These are phyloP conservation scores for Diddensiella caesifluorescens DNA, from an alignment of 805 yeast genomes.

Conservation along the genomic window DNA sequence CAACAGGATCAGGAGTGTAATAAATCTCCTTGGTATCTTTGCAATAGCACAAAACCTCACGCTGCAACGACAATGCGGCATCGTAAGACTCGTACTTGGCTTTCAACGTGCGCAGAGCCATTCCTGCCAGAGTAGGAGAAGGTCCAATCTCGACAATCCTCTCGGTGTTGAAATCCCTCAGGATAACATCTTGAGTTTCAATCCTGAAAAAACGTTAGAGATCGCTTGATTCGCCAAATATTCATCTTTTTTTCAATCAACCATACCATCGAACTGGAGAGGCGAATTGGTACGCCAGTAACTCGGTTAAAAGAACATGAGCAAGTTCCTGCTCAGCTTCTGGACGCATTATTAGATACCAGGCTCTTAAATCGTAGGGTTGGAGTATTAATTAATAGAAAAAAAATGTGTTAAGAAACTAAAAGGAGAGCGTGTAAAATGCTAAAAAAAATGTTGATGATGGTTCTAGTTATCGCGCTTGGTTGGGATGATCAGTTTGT, in stretches of 20 bases:
- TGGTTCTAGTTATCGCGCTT: too few relatives aligned
- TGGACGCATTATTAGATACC: too few relatives aligned
- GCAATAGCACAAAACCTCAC: constrained; percentile 93
- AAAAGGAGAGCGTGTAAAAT: too few relatives aligned
- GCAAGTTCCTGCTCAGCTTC: constrained; percentile 98
- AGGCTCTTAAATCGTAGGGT: too few relatives aligned
- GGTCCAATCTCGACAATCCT: constrained; percentile 98
- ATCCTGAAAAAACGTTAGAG: constrained; percentile 41
- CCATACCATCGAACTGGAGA: constrained; percentile 94
- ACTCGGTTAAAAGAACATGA: constrained; percentile 88
- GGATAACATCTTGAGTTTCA: constrained; percentile 97
- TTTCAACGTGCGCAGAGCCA: constrained; percentile 95
- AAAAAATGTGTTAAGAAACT: too few relatives aligned
- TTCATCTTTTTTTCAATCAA: not conserved
- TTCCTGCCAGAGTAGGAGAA: constrained; percentile 96
- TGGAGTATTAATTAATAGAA: too few relatives aligned
- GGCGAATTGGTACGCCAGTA: constrained; percentile 97
- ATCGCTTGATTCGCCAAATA: not conserved
- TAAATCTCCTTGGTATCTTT: constrained; percentile 95
- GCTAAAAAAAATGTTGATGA: too few relatives aligned
- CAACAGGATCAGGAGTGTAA: constrained; percentile 57
- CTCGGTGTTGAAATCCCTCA: constrained; percentile 91
- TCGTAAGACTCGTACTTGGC: constrained; percentile 96
- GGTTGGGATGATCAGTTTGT: too few relatives aligned
- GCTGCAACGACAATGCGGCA: constrained; percentile 86